phyloP scores from a whole-genome alignment of 2,329 filamentous ascomycete genomes.

The Stemphylium lycopersici region DNA sequence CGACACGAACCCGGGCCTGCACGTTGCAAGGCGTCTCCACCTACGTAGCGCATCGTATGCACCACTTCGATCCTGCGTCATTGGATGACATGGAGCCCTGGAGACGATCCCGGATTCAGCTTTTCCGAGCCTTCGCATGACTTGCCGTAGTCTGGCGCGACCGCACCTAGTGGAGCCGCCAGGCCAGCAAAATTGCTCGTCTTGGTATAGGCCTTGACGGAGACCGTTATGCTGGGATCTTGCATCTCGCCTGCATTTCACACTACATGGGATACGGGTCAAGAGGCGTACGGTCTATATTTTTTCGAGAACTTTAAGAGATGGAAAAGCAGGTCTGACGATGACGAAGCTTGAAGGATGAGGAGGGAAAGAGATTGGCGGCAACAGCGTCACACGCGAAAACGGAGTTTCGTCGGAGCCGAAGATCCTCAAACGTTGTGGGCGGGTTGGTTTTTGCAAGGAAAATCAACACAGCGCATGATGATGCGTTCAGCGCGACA shows the following conservation, averaged over 20 bases:
- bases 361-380: background rate
- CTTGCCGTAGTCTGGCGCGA: slow-evolving; percentile 15
- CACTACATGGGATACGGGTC: background rate
- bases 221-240: slow-evolving; percentile 8
- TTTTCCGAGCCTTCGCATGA: slow-evolving; percentile 26
- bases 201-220: slow-evolving; percentile 8
- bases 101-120: slow-evolving; percentile 21
- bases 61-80: slow-evolving; percentile 7
- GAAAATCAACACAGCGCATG: too few species aligned
- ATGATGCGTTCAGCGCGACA: too few species aligned
- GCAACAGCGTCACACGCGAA: background rate
- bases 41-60: slow-evolving; percentile 2
- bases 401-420: slow-evolving; percentile 5
- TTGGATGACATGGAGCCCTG: slow-evolving; percentile 13
- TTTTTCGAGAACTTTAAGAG: background rate
- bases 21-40: slow-evolving; percentile 5
- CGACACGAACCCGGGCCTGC: slow-evolving; percentile 6
- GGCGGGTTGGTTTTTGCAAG: background rate
- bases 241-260: background rate
- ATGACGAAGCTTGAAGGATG: background rate
- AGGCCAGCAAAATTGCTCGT: slow-evolving; percentile 9
- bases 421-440: background rate
- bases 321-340: background rate
- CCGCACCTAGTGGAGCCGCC: slow-evolving; percentile 10
- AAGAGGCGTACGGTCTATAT: background rate